These are phyloP conservation scores for Microdochium nivale DNA, from an alignment of 2,329 filamentous ascomycete species.

Conservation along the genomic window DNA sequence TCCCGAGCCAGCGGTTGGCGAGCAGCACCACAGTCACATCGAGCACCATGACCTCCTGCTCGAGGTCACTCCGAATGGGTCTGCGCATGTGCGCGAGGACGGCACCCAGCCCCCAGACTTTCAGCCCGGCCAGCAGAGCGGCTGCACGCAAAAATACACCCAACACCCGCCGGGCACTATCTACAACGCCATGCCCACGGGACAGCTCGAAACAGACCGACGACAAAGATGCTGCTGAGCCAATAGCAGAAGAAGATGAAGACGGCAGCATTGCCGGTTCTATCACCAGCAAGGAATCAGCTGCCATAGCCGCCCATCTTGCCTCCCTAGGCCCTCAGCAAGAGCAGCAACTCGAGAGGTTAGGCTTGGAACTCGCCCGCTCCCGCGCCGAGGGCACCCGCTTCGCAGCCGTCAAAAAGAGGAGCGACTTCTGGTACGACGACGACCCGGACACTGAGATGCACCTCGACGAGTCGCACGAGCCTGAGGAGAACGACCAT, in stretches of 20 bases:
- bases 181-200: constrained; percentile 10
- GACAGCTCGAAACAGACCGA: constrained; percentile 4
- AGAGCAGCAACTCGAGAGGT: background rate
- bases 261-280: background rate
- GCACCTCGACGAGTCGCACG: constrained; percentile 13
- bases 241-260: background rate
- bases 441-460: background rate
- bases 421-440: constrained; percentile 15
- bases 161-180: constrained; percentile 6
- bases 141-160: background rate
- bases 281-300: background rate
- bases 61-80: constrained; percentile 29
- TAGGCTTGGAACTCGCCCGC: background rate
- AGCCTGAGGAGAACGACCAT: constrained; percentile 55
- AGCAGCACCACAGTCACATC: constrained; percentile 4
- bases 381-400: constrained; percentile 17
- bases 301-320: background rate
- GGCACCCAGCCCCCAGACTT: constrained; percentile 3
- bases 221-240: constrained; percentile 2
- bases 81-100: constrained; percentile 23
- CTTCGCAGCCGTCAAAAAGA: constrained; percentile 14
- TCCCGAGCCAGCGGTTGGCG: background rate
- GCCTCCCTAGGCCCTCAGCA: background rate
- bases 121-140: background rate
- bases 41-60: constrained; percentile 29